A percentile compares a stretch with the other conserved stretches of the same genome.
Conservation (phyloP, 2,329 filamentous ascomycete genomes). For the Cladophialophora immunda region DNA sequence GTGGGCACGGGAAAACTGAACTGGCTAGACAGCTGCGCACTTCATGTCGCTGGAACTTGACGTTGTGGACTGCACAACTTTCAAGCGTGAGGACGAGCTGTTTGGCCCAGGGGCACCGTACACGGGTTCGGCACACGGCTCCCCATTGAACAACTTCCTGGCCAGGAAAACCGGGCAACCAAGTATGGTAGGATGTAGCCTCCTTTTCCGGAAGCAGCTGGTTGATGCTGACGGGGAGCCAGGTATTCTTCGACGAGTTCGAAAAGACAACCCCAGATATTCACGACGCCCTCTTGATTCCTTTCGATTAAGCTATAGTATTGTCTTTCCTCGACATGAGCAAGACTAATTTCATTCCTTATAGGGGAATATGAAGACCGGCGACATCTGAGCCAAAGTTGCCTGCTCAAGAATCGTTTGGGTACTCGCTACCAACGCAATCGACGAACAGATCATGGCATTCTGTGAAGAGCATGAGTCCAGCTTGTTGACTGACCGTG, state of each 20-base stretch:
- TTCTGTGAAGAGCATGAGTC: conserved; percentile 50
- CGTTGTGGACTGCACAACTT: conserved; percentile 52
- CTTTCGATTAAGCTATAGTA: too few species aligned
- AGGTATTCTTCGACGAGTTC: too few species aligned
- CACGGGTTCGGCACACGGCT: conserved; percentile 48
- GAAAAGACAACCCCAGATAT: too few species aligned
- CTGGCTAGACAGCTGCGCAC: conserved; percentile 53
- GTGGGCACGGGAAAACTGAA: conserved; percentile 63
- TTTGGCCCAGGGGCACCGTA: conserved; percentile 54
- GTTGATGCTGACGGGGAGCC: too few species aligned
- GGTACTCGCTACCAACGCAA: conserved; percentile 59
- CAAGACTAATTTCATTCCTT: too few species aligned
- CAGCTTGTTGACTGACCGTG: conserved; percentile 39
- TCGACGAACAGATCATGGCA: conserved; percentile 50
- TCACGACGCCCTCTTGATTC: too few species aligned
- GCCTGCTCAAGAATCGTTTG: conserved; percentile 59
- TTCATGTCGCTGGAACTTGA: conserved; percentile 51
- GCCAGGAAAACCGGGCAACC: conserved; percentile 47
- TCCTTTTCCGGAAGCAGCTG: too few species aligned
- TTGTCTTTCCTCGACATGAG: too few species aligned
- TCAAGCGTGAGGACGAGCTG: conserved; percentile 50
- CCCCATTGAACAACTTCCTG: conserved; percentile 60
- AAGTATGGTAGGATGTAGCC: too few species aligned
- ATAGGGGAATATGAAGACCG: too few species aligned
- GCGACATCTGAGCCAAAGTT: conserved; percentile 41